phyloP scores from a whole-genome alignment of 768 basidiomycete species.

The Amanita fuliginea region DNA sequence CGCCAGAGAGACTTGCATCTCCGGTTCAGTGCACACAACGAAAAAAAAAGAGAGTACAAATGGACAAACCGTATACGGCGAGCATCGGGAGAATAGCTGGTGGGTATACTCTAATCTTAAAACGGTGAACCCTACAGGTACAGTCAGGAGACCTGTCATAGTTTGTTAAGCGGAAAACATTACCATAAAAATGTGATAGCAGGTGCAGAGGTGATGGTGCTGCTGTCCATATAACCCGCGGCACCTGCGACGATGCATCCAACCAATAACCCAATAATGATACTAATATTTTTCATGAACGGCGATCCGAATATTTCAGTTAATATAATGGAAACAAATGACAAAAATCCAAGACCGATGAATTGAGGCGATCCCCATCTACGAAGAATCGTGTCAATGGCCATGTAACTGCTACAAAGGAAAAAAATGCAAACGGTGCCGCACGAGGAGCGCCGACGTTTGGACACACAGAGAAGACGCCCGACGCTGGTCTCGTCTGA shows the following conservation, averaged over 20 bases:
- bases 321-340: slow-evolving; percentile 65
- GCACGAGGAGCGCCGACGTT: slow-evolving; percentile 60
- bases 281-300: slow-evolving; percentile 72
- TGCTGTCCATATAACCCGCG: slow-evolving; percentile 64
- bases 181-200: slow-evolving; percentile 76
- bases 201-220: slow-evolving; percentile 55
- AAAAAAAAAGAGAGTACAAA: background rate
- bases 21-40: background rate
- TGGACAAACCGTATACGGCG: slow-evolving; percentile 22
- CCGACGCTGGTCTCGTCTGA: slow-evolving; percentile 42
- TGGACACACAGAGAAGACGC: slow-evolving; percentile 65
- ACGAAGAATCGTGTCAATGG: background rate
- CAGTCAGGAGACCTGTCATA: background rate
- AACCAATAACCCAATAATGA: slow-evolving; percentile 64
- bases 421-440: slow-evolving; percentile 32
- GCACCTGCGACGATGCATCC: slow-evolving; percentile 78
- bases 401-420: background rate
- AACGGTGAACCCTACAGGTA: slow-evolving; percentile 50
- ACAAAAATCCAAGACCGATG: slow-evolving; percentile 81
- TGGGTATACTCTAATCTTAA: slow-evolving; percentile 67
- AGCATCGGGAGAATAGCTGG: slow-evolving; percentile 47
- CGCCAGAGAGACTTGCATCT: slow-evolving; percentile 44
- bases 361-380: slow-evolving; percentile 79
- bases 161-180: background rate
- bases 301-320: slow-evolving; percentile 79